These are phyloP conservation scores for Lenzites betulinus DNA, from an alignment of 768 basidiomycete species.

Conservation along the genomic window DNA sequence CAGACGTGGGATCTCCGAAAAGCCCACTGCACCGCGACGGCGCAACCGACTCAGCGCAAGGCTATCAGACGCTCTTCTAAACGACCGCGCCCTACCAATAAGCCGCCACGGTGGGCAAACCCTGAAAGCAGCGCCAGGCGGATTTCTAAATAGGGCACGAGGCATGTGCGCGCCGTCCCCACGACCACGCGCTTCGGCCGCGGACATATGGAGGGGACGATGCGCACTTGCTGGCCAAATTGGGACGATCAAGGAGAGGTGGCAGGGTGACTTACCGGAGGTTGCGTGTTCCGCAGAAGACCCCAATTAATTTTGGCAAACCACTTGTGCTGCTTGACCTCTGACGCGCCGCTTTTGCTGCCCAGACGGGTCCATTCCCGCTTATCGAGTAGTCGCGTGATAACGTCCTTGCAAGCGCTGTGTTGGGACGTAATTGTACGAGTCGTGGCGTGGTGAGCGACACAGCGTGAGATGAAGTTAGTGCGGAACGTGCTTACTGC, in stretches of 20 bases:
- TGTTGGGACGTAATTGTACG: slow-evolving; percentile 14
- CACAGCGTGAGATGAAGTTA: slow-evolving; percentile 5
- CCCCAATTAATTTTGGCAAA: slow-evolving; percentile 98
- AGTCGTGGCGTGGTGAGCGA: slow-evolving; percentile 13
- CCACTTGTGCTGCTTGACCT: slow-evolving; percentile 99
- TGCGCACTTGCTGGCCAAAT: slow-evolving; percentile 5
- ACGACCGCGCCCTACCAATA: slow-evolving; percentile 10
- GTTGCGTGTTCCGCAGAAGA: slow-evolving; percentile 85
- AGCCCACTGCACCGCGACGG: slow-evolving; percentile 9
- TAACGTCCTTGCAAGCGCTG: slow-evolving; percentile 87
- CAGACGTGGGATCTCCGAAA: slow-evolving; percentile 19
- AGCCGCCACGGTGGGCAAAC: slow-evolving; percentile 6
- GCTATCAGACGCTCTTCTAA: slow-evolving; percentile 17
- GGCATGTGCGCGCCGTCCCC: slow-evolving; percentile 13
- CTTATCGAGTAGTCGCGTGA: slow-evolving; percentile 88
- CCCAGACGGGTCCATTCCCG: slow-evolving; percentile 87
- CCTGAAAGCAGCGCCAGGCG: slow-evolving; percentile 8
- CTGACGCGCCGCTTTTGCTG: slow-evolving; percentile 92
- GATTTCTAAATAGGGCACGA: slow-evolving; percentile 6
- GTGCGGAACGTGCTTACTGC: slow-evolving; percentile 47
- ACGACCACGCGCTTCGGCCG: slow-evolving; percentile 13
- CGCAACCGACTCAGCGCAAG: slow-evolving; percentile 15
- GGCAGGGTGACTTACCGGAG: slow-evolving; percentile 66
- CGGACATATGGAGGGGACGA: slow-evolving; percentile 10
- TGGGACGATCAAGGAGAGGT: neutral